Base-by-base conservation (phyloP, 2,329 filamentous ascomycete genomes). In the Aspergillus candidus region DNA sequence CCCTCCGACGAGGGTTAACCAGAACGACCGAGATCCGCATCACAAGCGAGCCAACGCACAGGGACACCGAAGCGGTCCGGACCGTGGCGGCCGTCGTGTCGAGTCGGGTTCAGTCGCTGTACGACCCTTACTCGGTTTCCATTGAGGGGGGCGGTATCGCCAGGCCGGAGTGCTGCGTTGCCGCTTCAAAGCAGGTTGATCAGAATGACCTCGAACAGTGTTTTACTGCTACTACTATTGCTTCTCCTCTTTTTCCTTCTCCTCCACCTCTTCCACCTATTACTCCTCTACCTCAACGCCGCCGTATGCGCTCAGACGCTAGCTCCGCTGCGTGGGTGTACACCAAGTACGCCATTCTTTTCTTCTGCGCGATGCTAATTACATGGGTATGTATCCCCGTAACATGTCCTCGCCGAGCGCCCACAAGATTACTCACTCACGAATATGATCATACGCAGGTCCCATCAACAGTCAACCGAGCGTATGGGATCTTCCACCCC, bases 401-500 rank as follows among this genome's bases (percentile, higher is more conserved):
- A 18, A 5, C 2, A 11, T 34, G 33, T 32, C 29, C 30, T 35
- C 12, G 13, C 18, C 13, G 12, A 11, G 7, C 22, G 2, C 2
- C 7, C 12, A 14, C 18, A 30, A 8, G 12, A 31, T 4, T 1
- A 3, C n/a, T 12, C n/a, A 30, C n/a, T 41, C n/a, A n/a, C n/a
- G n/a, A n/a, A n/a, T n/a, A n/a, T n/a, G n/a, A n/a, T n/a, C n/a
- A n/a, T n/a, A n/a, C n/a, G n/a, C n/a, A n/a, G n/a, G n/a, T n/a
- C n/a, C n/a, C 80, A 1, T 89, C 85, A 1, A 86, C 82, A 15
- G 76, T 84, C 47, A 93, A 94, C 62, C 77, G 88, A 8, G 77
- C 90, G 12, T 89, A 85, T 65, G 80, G 80, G 3, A 72, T 89
- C 12, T 72, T 81, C 7, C 72, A 84, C 56, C 69, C 74, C 0